A percentile compares a stretch with the other conserved stretches of the same genome.
Conservation (phyloP, 202 grass and related monocot species). For the Elaeis oleifera region DNA sequence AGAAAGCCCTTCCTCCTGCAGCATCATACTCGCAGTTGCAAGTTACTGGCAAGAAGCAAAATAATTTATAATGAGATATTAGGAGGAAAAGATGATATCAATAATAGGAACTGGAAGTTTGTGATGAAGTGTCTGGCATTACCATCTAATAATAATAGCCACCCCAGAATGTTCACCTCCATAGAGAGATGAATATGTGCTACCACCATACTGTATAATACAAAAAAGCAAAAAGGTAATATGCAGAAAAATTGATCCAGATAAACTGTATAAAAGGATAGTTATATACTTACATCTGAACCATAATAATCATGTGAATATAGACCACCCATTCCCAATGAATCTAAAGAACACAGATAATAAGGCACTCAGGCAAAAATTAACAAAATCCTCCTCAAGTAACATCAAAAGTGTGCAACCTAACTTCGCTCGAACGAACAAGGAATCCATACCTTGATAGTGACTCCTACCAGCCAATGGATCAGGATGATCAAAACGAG, state of each 20-base stretch:
- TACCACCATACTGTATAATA: slow-evolving; percentile 31
- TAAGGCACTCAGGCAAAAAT: not conserved
- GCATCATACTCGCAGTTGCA: not conserved
- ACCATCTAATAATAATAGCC: slow-evolving; percentile 34
- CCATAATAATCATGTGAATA: slow-evolving; percentile 37
- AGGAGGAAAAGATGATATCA: not conserved
- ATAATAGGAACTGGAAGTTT: not conserved
- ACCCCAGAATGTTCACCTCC: slow-evolving; percentile 28
- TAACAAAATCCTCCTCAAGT: too few relatives aligned
- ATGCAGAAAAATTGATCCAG: not conserved
- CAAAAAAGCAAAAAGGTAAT: slow-evolving; percentile 7
- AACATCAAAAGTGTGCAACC: too few relatives aligned
- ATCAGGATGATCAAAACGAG: slow-evolving; percentile 39
- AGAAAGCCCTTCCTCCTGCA: slow-evolving; percentile 1
- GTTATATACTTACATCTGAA: slow-evolving; percentile 29
- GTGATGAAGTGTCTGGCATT: not conserved
- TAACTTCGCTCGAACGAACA: not conserved
- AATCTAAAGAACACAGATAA: slow-evolving; percentile 16
- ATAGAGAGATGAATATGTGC: slow-evolving; percentile 26
- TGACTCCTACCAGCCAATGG: slow-evolving; percentile 19
- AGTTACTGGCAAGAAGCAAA: slow-evolving; percentile 1
- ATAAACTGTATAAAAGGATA: not conserved
- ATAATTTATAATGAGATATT: not conserved
- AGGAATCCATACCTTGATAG: slow-evolving; percentile 32
- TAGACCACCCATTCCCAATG: slow-evolving; percentile 19